Evolutionary conservation across 805 yeast genomes (phyloP).

Genomic region (Saturnispora galanensis): DNA sequence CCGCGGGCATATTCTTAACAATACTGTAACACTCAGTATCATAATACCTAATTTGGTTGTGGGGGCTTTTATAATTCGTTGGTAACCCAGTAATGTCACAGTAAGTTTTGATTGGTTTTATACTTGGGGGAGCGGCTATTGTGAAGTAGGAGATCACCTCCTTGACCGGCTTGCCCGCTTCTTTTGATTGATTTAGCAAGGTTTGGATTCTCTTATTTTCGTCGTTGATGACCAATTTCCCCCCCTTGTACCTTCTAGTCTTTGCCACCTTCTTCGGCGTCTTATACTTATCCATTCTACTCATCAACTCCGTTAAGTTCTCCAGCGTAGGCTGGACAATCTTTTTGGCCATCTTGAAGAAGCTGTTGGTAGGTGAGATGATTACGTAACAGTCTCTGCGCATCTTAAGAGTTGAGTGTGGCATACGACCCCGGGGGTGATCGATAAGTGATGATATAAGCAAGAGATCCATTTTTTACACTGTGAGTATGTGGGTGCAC

Average conservation of each 20-base stretch:
- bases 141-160: constrained; percentile 58
- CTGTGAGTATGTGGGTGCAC: no score
- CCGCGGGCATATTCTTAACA: constrained; percentile 73
- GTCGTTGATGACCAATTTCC: constrained; percentile 64
- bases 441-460: no score
- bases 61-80: constrained; percentile 66
- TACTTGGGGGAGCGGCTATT: constrained; percentile 78
- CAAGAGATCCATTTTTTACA: no score
- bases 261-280: constrained; percentile 41
- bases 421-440: no score
- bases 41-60: constrained; percentile 66
- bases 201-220: constrained; percentile 58
- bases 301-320: constrained; percentile 29
- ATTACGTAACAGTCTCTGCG: no score
- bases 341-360: constrained; percentile 1
- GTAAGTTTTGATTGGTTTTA: constrained; percentile 70
- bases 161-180: constrained; percentile 14
- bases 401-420: no score
- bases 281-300: constrained; percentile 48
- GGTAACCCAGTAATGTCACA: constrained; percentile 91
- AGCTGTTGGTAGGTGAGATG: not conserved
- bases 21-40: constrained; percentile 76
- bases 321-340: constrained; percentile 8
- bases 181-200: constrained; percentile 24
- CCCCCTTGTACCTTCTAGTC: constrained; percentile 59